These are phyloP conservation scores for Mucor lusitanicus DNA, from an alignment of 371 early-diverging fungal genomes.

Conservation along the genomic window DNA sequence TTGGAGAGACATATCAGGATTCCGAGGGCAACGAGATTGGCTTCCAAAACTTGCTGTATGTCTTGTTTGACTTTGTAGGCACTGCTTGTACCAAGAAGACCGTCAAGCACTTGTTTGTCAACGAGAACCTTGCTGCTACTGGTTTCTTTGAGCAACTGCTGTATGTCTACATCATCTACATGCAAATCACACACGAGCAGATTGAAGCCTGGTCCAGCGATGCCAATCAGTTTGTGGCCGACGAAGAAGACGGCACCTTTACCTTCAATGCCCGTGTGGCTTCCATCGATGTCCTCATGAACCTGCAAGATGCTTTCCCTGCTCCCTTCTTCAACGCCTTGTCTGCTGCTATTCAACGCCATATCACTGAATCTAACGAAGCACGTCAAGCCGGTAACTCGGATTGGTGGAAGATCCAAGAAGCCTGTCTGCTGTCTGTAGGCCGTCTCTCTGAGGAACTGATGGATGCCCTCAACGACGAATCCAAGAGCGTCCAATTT, in stretches of 20 bases:
- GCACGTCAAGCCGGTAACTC: conserved; percentile 52
- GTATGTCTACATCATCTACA: conserved; percentile 64
- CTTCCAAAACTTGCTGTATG: conserved; percentile 71
- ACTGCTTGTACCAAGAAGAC: conserved; percentile 60
- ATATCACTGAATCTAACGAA: conserved; percentile 56
- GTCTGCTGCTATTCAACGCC: conserved; percentile 52
- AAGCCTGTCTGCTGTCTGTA: conserved; percentile 77
- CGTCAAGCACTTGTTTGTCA: conserved; percentile 42
- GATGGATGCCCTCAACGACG: conserved; percentile 53
- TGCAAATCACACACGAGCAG: conserved; percentile 86
- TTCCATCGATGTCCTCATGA: conserved; percentile 71
- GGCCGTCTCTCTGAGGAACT: conserved; percentile 67
- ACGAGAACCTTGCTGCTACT: conserved; percentile 38
- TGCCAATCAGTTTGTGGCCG: conserved; percentile 85
- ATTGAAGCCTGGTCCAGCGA: conserved; percentile 81
- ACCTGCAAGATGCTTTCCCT: conserved; percentile 63
- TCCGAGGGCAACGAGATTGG: conserved; percentile 79
- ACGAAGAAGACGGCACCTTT: conserved; percentile 86
- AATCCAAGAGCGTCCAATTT: conserved; percentile 38
- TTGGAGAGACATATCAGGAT: conserved; percentile 63
- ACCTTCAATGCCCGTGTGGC: conserved; percentile 84
- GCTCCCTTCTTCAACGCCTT: conserved; percentile 59
- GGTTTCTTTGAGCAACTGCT: conserved; percentile 66
- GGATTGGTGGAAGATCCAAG: conserved; percentile 84
- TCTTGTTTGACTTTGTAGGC: conserved; percentile 70